A percentile compares a stretch with the other conserved stretches of the same genome.
phyloP scores from a whole-genome alignment of 2,329 filamentous ascomycete species.

The Mariannaea sp. region DNA sequence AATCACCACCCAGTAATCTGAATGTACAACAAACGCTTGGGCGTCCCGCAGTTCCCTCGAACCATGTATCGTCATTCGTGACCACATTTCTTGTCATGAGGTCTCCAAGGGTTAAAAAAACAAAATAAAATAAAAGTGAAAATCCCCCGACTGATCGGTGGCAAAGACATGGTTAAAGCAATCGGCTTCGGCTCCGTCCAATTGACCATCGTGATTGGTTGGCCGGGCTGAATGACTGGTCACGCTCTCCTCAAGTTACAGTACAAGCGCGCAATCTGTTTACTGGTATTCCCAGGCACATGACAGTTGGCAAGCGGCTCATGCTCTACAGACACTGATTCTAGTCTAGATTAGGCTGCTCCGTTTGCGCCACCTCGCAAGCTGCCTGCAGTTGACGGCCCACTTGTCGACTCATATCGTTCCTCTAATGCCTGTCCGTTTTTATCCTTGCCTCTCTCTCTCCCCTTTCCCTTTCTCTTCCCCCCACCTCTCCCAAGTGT shows the following conservation, averaged over 20 bases:
- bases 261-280: neutral
- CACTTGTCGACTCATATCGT: conserved; percentile 15
- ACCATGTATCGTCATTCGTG: conserved; percentile 12
- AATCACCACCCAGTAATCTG: too few relatives aligned
- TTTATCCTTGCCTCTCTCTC: neutral
- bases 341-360: conserved; percentile 4
- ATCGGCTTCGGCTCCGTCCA: conserved; percentile 13
- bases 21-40: too few relatives aligned
- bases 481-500: neutral
- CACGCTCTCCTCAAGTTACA: neutral
- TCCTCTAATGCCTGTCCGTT: conserved; percentile 15
- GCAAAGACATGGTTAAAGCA: conserved; percentile 2
- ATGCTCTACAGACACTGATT: too few relatives aligned
- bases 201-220: conserved; percentile 35
- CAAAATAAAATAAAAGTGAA: too few relatives aligned
- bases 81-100: conserved; percentile 13
- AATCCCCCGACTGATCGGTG: conserved; percentile 2
- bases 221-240: neutral
- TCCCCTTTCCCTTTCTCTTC: neutral
- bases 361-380: conserved; percentile 18
- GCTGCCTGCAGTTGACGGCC: conserved; percentile 14
- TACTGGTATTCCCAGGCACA: conserved; percentile 13
- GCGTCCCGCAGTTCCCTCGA: too few relatives aligned
- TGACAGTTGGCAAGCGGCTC: conserved; percentile 2
- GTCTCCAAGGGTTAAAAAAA: too few relatives aligned